Conservation (phyloP, 176 grass and related monocot genomes). For the Alloteropsis semialata region DNA sequence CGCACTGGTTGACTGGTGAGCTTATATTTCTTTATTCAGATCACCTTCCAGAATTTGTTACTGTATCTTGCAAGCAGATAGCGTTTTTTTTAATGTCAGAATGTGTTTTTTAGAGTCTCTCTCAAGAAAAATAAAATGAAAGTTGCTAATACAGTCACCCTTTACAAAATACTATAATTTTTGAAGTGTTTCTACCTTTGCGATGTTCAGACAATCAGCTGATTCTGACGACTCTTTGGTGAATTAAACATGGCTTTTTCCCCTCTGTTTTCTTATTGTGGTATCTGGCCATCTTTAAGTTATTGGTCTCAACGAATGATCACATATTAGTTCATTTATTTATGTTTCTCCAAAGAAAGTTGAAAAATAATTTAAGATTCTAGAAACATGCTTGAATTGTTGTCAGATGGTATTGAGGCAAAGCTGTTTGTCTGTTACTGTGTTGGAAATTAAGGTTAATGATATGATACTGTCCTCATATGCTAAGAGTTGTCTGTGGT, state of each 20-base stretch:
- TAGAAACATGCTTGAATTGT: background rate
- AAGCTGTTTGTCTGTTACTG: background rate
- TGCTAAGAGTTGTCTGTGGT: background rate
- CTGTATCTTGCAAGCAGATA: slow-evolving; percentile 13
- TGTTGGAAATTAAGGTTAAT: background rate
- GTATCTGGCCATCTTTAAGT: background rate
- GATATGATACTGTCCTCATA: background rate
- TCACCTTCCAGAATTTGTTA: slow-evolving; percentile 5
- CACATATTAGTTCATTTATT: background rate
- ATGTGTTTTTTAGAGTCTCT: background rate
- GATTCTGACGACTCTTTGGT: background rate
- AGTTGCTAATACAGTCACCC: slow-evolving; percentile 1
- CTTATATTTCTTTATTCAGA: slow-evolving; percentile 24
- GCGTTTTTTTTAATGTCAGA: background rate
- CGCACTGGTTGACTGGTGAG: slow-evolving; percentile 86
- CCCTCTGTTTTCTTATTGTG: background rate
- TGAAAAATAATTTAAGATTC: background rate
- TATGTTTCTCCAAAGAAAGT: background rate
- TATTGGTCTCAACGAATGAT: background rate
- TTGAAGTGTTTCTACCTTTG: background rate
- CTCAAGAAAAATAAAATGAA: background rate
- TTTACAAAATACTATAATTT: background rate
- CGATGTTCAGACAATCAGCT: background rate
- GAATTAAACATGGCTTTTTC: background rate
- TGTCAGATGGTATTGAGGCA: background rate